Conservation (phyloP, 2,329 filamentous ascomycete genomes). For the Sclerotinia sclerotiorum region DNA sequence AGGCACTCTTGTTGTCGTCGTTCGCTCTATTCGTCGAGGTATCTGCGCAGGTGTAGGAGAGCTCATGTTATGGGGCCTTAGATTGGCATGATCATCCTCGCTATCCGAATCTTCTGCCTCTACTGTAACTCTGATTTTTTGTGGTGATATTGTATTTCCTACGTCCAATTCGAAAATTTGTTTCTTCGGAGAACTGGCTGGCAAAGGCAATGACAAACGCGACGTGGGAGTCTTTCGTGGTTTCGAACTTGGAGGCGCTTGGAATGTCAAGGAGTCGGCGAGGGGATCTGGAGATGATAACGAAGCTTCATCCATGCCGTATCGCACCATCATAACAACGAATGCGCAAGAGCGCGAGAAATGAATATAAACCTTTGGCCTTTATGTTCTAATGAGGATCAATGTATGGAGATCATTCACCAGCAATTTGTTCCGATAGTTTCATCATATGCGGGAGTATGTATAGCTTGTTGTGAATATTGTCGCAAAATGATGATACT, state of each 20-base stretch:
- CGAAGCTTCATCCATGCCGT: conserved; percentile 31
- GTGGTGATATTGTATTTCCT: conserved; percentile 39
- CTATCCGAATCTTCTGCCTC: conserved; percentile 38
- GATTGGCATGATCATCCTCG: conserved; percentile 32
- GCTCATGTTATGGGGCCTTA: conserved; percentile 24
- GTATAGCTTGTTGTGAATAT: conserved; percentile 19
- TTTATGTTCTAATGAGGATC: conserved; percentile 16
- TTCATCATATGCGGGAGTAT: conserved; percentile 7
- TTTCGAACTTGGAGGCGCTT: conserved; percentile 37
- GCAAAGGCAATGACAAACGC: conserved; percentile 33
- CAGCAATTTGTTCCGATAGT: background rate
- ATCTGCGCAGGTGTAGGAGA: conserved; percentile 30
- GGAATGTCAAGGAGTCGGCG: conserved; percentile 36
- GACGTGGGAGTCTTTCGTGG: conserved; percentile 31
- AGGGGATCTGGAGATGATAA: conserved; percentile 42
- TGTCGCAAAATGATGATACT: conserved; percentile 23
- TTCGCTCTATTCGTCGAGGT: conserved; percentile 34
- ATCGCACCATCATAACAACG: conserved; percentile 19
- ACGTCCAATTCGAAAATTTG: conserved; percentile 42
- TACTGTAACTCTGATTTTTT: conserved; percentile 41
- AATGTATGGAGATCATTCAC: conserved; percentile 18
- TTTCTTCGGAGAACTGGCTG: conserved; percentile 39
- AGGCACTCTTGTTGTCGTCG: conserved; percentile 39
- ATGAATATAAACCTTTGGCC: background rate
- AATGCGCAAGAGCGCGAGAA: conserved; percentile 13